A percentile compares a stretch with the other conserved stretches of the same genome.
phyloP scores from a whole-genome alignment of 1,284 basidiomycete genomes.

The Phaffia rhodozyma region DNA sequence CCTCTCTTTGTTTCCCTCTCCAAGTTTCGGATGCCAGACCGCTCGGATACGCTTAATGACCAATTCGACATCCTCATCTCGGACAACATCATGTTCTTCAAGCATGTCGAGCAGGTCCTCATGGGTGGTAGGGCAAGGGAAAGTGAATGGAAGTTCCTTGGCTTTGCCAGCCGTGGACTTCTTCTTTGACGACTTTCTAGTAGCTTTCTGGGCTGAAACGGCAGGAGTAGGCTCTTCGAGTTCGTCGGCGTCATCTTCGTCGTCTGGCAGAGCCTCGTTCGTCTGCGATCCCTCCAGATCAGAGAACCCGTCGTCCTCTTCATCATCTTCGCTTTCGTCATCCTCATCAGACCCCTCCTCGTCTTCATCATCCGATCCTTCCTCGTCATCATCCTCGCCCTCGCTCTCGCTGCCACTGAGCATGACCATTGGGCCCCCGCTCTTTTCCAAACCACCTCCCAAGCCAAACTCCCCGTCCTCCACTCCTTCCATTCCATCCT shows the following conservation, averaged over 20 bases:
- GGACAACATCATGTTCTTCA: constrained; percentile 43
- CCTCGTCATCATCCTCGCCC: constrained; percentile 29
- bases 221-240: constrained; percentile 28
- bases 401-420: constrained; percentile 20
- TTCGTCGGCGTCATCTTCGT: constrained; percentile 35
- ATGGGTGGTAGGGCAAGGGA: constrained; percentile 73
- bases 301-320: constrained; percentile 28
- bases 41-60: constrained; percentile 86
- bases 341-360: constrained; percentile 28
- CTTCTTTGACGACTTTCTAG: constrained; percentile 32
- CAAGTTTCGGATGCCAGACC: constrained; percentile 80
- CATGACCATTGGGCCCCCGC: constrained; percentile 39
- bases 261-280: constrained; percentile 30
- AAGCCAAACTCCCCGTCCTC: constrained; percentile 27
- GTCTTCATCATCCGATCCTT: constrained; percentile 28
- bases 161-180: constrained; percentile 38
- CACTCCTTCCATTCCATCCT: constrained; percentile 41
- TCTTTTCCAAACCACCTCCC: constrained; percentile 39
- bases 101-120: constrained; percentile 79
- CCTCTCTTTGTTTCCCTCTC: constrained; percentile 81
- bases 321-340: constrained; percentile 27
- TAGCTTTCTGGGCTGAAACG: neutral
- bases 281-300: constrained; percentile 25
- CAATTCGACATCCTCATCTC: constrained; percentile 50
- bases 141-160: constrained; percentile 78